phyloP scores from a whole-genome alignment of 2,329 filamentous ascomycete species.

The Dryadomyces quercivorus region DNA sequence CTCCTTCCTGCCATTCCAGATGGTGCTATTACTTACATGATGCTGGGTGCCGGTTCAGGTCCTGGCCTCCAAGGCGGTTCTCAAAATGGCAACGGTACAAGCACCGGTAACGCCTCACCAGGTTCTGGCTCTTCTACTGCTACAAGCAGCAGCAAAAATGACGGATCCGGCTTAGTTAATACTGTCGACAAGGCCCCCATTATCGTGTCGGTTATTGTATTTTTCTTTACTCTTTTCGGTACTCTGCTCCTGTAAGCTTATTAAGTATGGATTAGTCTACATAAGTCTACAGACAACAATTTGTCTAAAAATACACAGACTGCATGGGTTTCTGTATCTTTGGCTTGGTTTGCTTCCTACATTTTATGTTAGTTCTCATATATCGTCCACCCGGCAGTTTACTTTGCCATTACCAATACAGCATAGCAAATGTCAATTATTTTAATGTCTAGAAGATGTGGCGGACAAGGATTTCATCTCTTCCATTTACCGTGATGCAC shows the following conservation, averaged over 20 bases:
- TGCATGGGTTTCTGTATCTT: too few relatives aligned
- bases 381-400: too few relatives aligned
- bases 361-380: too few relatives aligned
- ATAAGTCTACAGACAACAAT: too few relatives aligned
- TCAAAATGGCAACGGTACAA: conserved; percentile 36
- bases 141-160: conserved; percentile 8
- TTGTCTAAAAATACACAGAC: too few relatives aligned
- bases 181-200: conserved; percentile 26
- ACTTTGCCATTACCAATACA: too few relatives aligned
- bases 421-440: too few relatives aligned
- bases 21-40: conserved; percentile 39
- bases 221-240: conserved; percentile 24
- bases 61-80: conserved; percentile 44
- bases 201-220: conserved; percentile 20
- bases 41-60: conserved; percentile 37
- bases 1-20: conserved; percentile 39
- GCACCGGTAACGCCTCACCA: conserved; percentile 27
- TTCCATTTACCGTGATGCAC: too few relatives aligned
- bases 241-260: conserved; percentile 25
- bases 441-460: too few relatives aligned
- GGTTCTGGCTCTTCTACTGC: conserved; percentile 25
- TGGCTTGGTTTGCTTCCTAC: too few relatives aligned
- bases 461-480: too few relatives aligned
- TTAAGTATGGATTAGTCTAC: background rate
- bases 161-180: conserved; percentile 17